Conservation (phyloP, 495 filamentous ascomycete species). For the Hypoxylon lenormandii region DNA sequence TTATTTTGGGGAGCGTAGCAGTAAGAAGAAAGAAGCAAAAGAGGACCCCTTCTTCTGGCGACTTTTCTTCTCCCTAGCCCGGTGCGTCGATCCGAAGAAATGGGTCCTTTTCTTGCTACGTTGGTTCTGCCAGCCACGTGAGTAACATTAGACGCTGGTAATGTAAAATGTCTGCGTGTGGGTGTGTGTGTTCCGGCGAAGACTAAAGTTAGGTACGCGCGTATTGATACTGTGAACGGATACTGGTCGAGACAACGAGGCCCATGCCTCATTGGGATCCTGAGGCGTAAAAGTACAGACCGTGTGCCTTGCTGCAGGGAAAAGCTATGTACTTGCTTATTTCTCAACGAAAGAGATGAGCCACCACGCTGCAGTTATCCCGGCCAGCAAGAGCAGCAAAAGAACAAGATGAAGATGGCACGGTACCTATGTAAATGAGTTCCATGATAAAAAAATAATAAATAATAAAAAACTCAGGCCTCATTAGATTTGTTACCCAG, state of each 20-base stretch:
- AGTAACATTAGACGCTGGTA: slow-evolving; percentile 40
- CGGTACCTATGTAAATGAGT: no score
- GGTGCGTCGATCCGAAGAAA: slow-evolving; percentile 35
- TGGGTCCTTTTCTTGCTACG: background rate
- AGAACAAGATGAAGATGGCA: background rate
- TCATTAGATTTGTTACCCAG: no score
- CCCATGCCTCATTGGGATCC: slow-evolving; percentile 17
- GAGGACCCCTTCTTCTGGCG: slow-evolving; percentile 5
- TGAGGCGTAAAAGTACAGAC: slow-evolving; percentile 22
- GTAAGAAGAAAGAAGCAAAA: slow-evolving; percentile 39
- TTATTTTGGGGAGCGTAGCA: slow-evolving; percentile 7
- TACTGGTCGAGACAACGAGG: slow-evolving; percentile 23
- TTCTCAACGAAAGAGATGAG: slow-evolving; percentile 5
- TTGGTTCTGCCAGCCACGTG: slow-evolving; percentile 45
- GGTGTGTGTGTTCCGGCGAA: slow-evolving; percentile 18
- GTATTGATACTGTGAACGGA: slow-evolving; percentile 33
- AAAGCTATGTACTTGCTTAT: slow-evolving; percentile 30
- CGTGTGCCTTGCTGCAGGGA: slow-evolving; percentile 7
- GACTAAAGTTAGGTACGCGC: slow-evolving; percentile 14
- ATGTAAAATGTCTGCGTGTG: slow-evolving; percentile 3
- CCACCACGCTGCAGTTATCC: slow-evolving; percentile 25
- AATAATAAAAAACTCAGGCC: background rate
- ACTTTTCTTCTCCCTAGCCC: background rate
- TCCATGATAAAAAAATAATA: slow-evolving; percentile 23
- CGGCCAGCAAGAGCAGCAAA: slow-evolving; percentile 8